Conservation (phyloP, 1,139 yeast genomes). For the Insectozyma bohioensis region DNA sequence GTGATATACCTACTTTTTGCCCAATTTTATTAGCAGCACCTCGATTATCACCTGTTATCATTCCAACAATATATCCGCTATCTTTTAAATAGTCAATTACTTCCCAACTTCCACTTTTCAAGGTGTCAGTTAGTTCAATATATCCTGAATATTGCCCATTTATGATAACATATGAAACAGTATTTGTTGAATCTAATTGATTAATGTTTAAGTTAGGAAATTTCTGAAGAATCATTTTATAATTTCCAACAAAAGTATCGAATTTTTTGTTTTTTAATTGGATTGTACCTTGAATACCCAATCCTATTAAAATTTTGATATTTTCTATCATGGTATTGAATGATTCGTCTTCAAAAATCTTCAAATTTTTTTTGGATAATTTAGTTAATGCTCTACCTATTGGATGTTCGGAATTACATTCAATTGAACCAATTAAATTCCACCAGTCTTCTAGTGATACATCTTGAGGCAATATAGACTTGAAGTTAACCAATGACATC, state of each 20-base stretch:
- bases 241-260: conserved; percentile 57
- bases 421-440: conserved; percentile 63
- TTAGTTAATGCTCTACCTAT: conserved; percentile 67
- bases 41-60: conserved; percentile 86
- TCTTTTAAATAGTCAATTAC: conserved; percentile 56
- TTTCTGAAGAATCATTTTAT: conserved; percentile 37
- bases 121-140: conserved; percentile 65
- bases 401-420: conserved; percentile 82
- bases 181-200: conserved; percentile 20
- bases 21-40: conserved; percentile 70
- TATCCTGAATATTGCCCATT: conserved; percentile 62
- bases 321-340: conserved; percentile 30
- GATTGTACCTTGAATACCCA: conserved; percentile 63
- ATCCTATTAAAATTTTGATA: conserved; percentile 62
- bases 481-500: conserved; percentile 53
- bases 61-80: conserved; percentile 68
- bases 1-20: conserved; percentile 61
- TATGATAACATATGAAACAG: conserved; percentile 46
- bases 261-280: conserved; percentile 19
- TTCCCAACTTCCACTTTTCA: conserved; percentile 63
- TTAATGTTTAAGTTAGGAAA: conserved; percentile 9
- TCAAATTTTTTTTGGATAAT: conserved; percentile 26
- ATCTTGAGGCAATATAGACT: conserved; percentile 5
- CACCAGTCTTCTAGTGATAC: conserved; percentile 42
- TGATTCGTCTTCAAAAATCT: conserved; percentile 36